Evolutionary conservation across 2,329 filamentous ascomycete species (phyloP), one percentile per base, ranked within the genome.

Genomic region (Amphichorda felina): DNA sequence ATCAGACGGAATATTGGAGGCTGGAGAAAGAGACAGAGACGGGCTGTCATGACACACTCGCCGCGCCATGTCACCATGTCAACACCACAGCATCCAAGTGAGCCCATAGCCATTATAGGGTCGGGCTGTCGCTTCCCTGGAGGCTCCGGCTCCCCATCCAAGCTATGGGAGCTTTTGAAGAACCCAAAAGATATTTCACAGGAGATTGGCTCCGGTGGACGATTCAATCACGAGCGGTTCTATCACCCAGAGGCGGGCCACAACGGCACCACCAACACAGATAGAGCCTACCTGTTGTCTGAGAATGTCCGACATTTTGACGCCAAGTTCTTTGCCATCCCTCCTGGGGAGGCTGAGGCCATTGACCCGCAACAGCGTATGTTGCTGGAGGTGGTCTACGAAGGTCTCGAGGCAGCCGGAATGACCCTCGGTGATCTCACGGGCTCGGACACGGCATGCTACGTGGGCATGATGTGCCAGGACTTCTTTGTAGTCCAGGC

Each of bases 381-480:
- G 13, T 40, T 55, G 16, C 45, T 59, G 7, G 54, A 57, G 34
- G 41, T 45, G 24, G 46, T 47, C 15, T 54, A 51, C 33, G 46
- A 50, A 30, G 43, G 42, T 11, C 35, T 54, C 30, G 47, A 49
- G 38, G 47, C 45, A 26, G 55, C 53, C 1, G 60, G 60, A 13
- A 37, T 58, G 2, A 43, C 51, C 3, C 40, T 60, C 8, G 45
- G 56, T 17, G 35, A 8, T 8, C 10, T 34, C 15, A 32, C n/a
- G 29, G 24, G 17, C 7, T 13, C 11, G 4, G n/a, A 14, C 10
- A 24, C 11, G 10, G 10, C 21, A 24, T 10, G 6, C 21, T 10
- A 24, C 6, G 6, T 24, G 21, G 21, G 21, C 6, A 24, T 10
- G 21, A 24, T 24, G 21, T 6, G 21, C 6, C 6, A 24, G 6